Conservation (phyloP, 371 early-diverging fungal species). For the Actinomucor elegans region DNA sequence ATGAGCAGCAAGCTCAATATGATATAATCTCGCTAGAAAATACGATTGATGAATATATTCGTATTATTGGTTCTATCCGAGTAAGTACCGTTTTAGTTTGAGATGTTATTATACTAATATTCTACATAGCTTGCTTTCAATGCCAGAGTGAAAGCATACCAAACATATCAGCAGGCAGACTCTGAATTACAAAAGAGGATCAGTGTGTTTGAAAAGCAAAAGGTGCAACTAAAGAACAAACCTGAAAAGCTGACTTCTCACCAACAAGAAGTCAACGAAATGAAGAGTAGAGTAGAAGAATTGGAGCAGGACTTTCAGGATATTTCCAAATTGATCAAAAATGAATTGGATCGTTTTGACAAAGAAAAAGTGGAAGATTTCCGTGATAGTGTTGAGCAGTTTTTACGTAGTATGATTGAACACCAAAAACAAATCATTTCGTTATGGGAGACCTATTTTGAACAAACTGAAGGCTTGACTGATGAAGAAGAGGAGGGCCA, state of each 20-base stretch:
- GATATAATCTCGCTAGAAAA: conserved; percentile 76
- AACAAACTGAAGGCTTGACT: conserved; percentile 39
- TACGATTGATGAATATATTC: conserved; percentile 87
- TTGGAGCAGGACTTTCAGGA: conserved; percentile 69
- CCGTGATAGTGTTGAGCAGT: conserved; percentile 71
- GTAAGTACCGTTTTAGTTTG: too few relatives aligned
- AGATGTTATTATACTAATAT: neutral
- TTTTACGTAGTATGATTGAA: conserved; percentile 74
- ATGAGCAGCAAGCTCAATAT: conserved; percentile 69
- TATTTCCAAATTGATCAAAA: conserved; percentile 67
- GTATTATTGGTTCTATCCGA: conserved; percentile 82
- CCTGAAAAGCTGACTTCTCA: conserved; percentile 63
- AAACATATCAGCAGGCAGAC: conserved; percentile 69
- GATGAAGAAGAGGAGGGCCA: conserved; percentile 18
- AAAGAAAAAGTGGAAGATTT: conserved; percentile 85
- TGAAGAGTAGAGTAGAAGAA: conserved; percentile 56
- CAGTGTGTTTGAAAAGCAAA: conserved; percentile 59
- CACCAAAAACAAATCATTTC: conserved; percentile 78
- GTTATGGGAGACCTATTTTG: conserved; percentile 72
- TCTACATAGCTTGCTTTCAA: conserved; percentile 65
- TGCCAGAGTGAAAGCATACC: conserved; percentile 73
- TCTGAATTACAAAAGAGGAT: conserved; percentile 65
- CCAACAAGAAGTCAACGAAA: conserved; percentile 69
- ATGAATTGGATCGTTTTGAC: conserved; percentile 86
- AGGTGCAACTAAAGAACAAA: conserved; percentile 57